These are phyloP conservation scores for Polyporus tsugae DNA, from an alignment of 1,284 basidiomycete genomes.

Conservation along the genomic window DNA sequence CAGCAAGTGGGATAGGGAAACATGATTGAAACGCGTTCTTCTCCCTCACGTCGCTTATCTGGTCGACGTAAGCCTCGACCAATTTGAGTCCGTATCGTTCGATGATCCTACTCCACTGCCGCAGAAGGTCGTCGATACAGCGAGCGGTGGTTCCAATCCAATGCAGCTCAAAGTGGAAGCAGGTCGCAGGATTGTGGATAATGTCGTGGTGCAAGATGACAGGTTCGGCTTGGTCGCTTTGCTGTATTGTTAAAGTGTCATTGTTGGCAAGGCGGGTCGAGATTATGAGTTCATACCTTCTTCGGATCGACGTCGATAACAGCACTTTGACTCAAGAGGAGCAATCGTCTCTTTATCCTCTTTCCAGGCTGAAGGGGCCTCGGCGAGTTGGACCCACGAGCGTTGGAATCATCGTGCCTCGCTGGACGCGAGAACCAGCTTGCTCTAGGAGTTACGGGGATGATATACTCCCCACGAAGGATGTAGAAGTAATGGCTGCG, in stretches of 20 bases:
- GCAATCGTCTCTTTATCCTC: constrained; percentile 61
- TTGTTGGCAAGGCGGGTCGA: background rate
- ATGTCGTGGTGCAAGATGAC: constrained; percentile 92
- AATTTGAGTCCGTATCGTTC: constrained; percentile 93
- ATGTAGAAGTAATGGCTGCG: constrained; percentile 87
- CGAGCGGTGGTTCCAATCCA: constrained; percentile 98
- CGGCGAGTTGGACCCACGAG: constrained; percentile 51
- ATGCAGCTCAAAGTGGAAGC: constrained; percentile 96
- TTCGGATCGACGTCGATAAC: constrained; percentile 87
- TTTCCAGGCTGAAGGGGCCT: constrained; percentile 49
- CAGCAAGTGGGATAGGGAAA: constrained; percentile 78
- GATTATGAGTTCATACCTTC: constrained; percentile 55
- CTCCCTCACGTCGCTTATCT: constrained; percentile 83
- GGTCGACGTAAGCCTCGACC: constrained; percentile 91
- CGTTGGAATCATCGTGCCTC: constrained; percentile 42
- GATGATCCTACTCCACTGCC: constrained; percentile 85
- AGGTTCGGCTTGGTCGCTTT: constrained; percentile 88
- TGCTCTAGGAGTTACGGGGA: constrained; percentile 70
- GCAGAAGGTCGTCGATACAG: constrained; percentile 92
- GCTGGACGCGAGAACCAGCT: constrained; percentile 65
- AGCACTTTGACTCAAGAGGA: constrained; percentile 82
- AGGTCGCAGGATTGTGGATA: constrained; percentile 90
- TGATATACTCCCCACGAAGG: constrained; percentile 78
- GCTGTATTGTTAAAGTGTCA: constrained; percentile 48
- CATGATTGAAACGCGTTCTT: constrained; percentile 92